These are phyloP conservation scores for Tolypocladium guangdongense DNA, from an alignment of 2,329 filamentous ascomycete species.

Conservation along the genomic window DNA sequence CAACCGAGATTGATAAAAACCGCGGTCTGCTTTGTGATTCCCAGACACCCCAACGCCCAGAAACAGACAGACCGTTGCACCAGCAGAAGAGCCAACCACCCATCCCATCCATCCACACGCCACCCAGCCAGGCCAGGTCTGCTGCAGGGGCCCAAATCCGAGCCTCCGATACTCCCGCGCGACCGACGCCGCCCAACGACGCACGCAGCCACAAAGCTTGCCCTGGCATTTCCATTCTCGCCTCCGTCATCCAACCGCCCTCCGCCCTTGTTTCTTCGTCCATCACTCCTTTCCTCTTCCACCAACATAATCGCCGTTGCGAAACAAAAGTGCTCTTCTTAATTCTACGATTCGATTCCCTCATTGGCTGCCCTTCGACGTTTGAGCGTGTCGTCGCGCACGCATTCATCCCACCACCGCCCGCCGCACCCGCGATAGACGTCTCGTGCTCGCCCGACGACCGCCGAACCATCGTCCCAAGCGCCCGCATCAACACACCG, in stretches of 20 bases:
- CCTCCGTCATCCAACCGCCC: not conserved
- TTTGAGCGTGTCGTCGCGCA: not conserved
- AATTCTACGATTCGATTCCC: not conserved
- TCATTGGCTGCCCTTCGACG: not conserved
- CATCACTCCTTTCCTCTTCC: not conserved
- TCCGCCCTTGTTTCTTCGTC: not conserved
- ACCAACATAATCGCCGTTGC: not conserved
- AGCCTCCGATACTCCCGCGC: slow-evolving; percentile 7
- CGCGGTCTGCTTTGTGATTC: no score
- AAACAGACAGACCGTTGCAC: not conserved
- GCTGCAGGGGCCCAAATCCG: not conserved
- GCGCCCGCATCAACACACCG: not conserved
- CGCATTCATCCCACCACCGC: not conserved
- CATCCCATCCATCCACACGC: not conserved
- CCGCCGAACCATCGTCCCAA: not conserved
- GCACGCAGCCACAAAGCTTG: not conserved
- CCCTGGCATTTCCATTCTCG: slow-evolving; percentile 1
- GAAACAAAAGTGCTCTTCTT: not conserved
- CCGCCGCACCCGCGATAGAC: not conserved
- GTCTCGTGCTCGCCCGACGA: not conserved
- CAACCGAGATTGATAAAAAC: slow-evolving; percentile 4
- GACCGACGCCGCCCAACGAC: not conserved
- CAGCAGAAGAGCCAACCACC: not conserved
- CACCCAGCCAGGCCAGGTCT: not conserved
- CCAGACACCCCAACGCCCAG: not conserved